Percentiles rank a stretch among this genome's conserved stretches.
Conservation (phyloP, 495 filamentous ascomycete species). For the Aspergillus campestris region DNA sequence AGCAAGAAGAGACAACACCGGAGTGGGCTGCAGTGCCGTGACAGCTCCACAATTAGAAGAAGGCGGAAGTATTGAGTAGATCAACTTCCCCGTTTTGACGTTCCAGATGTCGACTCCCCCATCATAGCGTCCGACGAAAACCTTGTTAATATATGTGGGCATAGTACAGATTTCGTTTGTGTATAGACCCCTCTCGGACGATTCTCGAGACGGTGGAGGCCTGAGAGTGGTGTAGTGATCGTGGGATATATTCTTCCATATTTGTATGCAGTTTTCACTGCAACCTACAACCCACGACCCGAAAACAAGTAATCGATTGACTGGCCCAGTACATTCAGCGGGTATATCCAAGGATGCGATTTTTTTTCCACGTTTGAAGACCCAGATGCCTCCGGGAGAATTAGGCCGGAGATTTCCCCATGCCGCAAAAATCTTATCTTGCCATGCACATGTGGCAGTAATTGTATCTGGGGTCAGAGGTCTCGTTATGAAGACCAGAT, state of each 20-base stretch:
- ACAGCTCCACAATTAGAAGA: slow-evolving; percentile 60
- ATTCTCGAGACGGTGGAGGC: slow-evolving; percentile 34
- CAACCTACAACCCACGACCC: slow-evolving; percentile 88
- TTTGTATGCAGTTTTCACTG: slow-evolving; percentile 63
- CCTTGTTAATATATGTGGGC: slow-evolving; percentile 93
- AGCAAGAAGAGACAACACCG: slow-evolving; percentile 77
- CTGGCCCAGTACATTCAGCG: slow-evolving; percentile 49
- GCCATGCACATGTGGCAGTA: slow-evolving; percentile 82
- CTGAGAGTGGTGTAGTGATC: slow-evolving; percentile 84
- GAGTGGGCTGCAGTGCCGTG: slow-evolving; percentile 72
- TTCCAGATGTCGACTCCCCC: slow-evolving; percentile 98
- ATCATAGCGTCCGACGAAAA: slow-evolving; percentile 77
- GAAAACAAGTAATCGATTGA: slow-evolving; percentile 71
- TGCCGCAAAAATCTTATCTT: slow-evolving; percentile 75
- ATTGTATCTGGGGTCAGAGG: slow-evolving; percentile 81
- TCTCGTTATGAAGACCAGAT: slow-evolving; percentile 82
- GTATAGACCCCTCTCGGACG: slow-evolving; percentile 45
- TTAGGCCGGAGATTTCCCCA: slow-evolving; percentile 56
- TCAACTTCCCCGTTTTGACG: slow-evolving; percentile 75
- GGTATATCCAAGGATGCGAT: slow-evolving; percentile 64
- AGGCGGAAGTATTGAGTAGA: slow-evolving; percentile 74
- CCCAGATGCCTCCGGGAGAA: slow-evolving; percentile 67
- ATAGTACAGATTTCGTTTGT: slow-evolving; percentile 69
- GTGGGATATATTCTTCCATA: slow-evolving; percentile 78
- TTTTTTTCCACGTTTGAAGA: slow-evolving; percentile 90